These are phyloP conservation scores for Yarrowia phangngaensis DNA, from an alignment of 805 yeast species.

Conservation along the genomic window DNA sequence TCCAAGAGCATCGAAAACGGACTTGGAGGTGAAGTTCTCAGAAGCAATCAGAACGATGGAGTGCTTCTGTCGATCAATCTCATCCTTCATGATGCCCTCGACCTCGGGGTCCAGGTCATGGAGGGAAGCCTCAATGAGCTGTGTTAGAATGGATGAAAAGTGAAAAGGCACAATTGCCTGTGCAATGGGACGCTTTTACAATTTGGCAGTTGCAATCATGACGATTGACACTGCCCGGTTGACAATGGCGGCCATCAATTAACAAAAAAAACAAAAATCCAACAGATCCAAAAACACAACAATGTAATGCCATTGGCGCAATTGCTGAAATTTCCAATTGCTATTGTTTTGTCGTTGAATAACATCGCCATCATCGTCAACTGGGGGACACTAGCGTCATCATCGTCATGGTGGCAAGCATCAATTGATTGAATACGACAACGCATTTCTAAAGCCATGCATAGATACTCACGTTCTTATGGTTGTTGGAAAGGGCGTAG, in stretches of 20 bases:
- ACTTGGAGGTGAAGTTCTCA: conserved; percentile 93
- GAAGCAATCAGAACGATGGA: conserved; percentile 93
- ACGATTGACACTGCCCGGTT: too few relatives aligned
- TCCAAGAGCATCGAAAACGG: conserved; percentile 95
- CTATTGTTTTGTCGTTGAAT: too few relatives aligned
- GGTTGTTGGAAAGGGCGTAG: conserved; percentile 38
- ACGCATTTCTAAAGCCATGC: neutral
- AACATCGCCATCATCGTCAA: too few relatives aligned
- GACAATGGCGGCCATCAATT: too few relatives aligned
- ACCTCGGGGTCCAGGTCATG: conserved; percentile 43
- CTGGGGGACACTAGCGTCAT: too few relatives aligned
- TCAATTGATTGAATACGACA: too few relatives aligned
- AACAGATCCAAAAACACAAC: too few relatives aligned
- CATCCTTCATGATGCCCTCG: conserved; percentile 50
- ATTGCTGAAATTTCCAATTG: neutral
- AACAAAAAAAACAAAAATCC: too few relatives aligned
- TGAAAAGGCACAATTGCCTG: neutral
- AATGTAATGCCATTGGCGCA: too few relatives aligned
- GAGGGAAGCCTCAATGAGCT: conserved; percentile 37
- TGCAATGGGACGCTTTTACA: neutral
- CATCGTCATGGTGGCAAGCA: too few relatives aligned
- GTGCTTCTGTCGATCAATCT: conserved; percentile 86
- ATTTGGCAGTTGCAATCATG: too few relatives aligned
- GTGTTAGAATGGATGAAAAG: neutral
- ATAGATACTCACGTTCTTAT: conserved; percentile 33